These are phyloP conservation scores for Orbilia blumenaviensis DNA, from an alignment of 2,329 filamentous ascomycete genomes.

Conservation along the genomic window DNA sequence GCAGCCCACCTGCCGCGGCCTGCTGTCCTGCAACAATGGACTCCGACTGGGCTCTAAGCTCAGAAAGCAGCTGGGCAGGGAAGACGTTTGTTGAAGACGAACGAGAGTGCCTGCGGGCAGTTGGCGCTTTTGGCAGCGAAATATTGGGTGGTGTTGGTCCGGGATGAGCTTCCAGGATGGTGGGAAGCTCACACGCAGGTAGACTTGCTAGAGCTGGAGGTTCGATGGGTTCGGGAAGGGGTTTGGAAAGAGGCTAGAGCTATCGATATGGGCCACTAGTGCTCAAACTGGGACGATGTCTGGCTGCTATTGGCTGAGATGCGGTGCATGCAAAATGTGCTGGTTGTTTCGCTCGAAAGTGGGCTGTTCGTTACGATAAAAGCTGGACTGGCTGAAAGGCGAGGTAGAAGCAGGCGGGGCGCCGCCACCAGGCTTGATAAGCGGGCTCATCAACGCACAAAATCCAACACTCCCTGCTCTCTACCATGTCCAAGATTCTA, in stretches of 20 bases:
- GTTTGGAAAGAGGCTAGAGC: slow-evolving; percentile 12
- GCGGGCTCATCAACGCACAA: slow-evolving; percentile 40
- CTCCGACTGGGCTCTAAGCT: slow-evolving; percentile 50
- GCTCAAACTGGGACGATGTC: slow-evolving; percentile 29
- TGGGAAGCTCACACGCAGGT: slow-evolving; percentile 44
- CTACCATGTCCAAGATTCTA: too few relatives aligned
- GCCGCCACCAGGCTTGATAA: slow-evolving; percentile 37
- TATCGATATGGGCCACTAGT: slow-evolving; percentile 17
- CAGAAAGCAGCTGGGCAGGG: slow-evolving; percentile 40
- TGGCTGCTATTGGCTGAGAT: slow-evolving; percentile 26
- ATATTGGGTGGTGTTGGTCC: slow-evolving; percentile 50
- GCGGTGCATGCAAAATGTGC: slow-evolving; percentile 36
- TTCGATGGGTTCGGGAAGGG: slow-evolving; percentile 8
- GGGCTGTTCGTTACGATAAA: slow-evolving; percentile 20
- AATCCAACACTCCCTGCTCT: slow-evolving; percentile 23
- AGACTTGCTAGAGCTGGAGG: background rate
- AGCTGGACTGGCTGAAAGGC: background rate
- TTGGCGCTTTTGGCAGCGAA: slow-evolving; percentile 52
- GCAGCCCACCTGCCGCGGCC: slow-evolving; percentile 25
- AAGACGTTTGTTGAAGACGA: slow-evolving; percentile 54
- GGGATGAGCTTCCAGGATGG: slow-evolving; percentile 48
- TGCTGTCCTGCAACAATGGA: slow-evolving; percentile 38
- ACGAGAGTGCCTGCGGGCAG: slow-evolving; percentile 51
- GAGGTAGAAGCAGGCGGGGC: background rate
- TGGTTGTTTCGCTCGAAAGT: slow-evolving; percentile 30